These are phyloP conservation scores for Strigomonas galati DNA, from an alignment of 208 protist species.

Conservation along the genomic window DNA sequence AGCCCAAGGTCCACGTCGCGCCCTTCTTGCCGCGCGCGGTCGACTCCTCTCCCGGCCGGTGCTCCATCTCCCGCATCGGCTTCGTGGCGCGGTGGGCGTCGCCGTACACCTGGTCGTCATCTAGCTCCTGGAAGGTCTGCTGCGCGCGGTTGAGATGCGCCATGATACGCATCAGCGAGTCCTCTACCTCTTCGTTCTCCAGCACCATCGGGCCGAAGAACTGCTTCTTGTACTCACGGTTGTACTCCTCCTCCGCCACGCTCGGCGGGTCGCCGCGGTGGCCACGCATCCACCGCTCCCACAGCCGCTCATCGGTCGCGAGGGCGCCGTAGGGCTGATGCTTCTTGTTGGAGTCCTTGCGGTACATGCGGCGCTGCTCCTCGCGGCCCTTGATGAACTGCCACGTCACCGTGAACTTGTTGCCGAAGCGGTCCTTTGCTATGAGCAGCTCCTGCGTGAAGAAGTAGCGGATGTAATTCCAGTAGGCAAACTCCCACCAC, in stretches of 20 bases:
- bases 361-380: slow-evolving; percentile 87
- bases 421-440: slow-evolving; percentile 88
- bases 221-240: slow-evolving; percentile 79
- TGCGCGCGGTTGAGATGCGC: slow-evolving; percentile 84
- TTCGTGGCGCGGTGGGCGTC: slow-evolving; percentile 68
- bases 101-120: slow-evolving; percentile 82
- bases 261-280: slow-evolving; percentile 82
- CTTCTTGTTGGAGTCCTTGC: slow-evolving; percentile 79
- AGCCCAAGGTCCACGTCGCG: slow-evolving; percentile 85
- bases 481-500: slow-evolving; percentile 86
- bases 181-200: slow-evolving; percentile 88
- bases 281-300: slow-evolving; percentile 87
- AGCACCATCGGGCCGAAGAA: slow-evolving; percentile 84
- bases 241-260: slow-evolving; percentile 80
- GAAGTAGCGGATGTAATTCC: slow-evolving; percentile 87
- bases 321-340: slow-evolving; percentile 84
- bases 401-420: slow-evolving; percentile 89
- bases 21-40: slow-evolving; percentile 53
- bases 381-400: slow-evolving; percentile 75
- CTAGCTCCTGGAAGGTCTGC: slow-evolving; percentile 80
- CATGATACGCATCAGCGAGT: slow-evolving; percentile 83
- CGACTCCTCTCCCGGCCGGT: slow-evolving; percentile 59
- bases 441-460: slow-evolving; percentile 89
- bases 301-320: slow-evolving; percentile 79
- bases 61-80: slow-evolving; percentile 69